Base-by-base conservation (phyloP, 2,329 filamentous ascomycete species). In the Alternaria gaisen region DNA sequence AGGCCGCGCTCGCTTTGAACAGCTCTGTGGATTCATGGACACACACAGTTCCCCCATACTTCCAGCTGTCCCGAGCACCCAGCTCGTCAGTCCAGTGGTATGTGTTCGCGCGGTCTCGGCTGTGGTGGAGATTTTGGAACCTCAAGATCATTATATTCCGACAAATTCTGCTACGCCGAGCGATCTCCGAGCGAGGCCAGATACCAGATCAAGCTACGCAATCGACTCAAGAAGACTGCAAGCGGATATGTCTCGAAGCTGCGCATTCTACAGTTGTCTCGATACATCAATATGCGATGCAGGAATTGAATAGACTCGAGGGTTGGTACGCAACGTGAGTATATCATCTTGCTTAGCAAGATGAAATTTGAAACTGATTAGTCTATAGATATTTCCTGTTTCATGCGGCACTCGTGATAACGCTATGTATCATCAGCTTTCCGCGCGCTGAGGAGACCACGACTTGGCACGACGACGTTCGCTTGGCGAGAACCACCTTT, bases 121-220 rank as follows among this genome's bases (percentile, higher is more conserved):
- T 70, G 7, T 72, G 70, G 70, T 72, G 70, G 70, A 65, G 70
- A 47, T 66, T 66, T 11, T 72, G 70, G 70, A 72, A 72, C 34
- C 58, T 72, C 5, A 71, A 71, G 30, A 72, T 72, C 10, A 72
- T 72, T 12, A 61, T 71, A 0, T 71, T 71, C 43, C 67, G 70
- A 26, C 70, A 72, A 38, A 69, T 72, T 11, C 46, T 72, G 28
- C 60, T 72, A 24, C 67, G 68, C 14, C 60, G 56, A 46, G 70
- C 70, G 8, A 72, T 72, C 20, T 65, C 68, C 5, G 63, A 68
- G 44, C 63, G 68, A 53, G 64, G 65, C 1, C 64, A 70, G n/a
- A 65, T 70, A 14, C 60, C 64, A 9, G 65, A 70, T 40, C 43
- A 57, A 26, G 63, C 58, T 8, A 61, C 64, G n/a, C 63, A 71